Base-by-base conservation (phyloP, 768 basidiomycete genomes). In the Tricholomella constricta region DNA sequence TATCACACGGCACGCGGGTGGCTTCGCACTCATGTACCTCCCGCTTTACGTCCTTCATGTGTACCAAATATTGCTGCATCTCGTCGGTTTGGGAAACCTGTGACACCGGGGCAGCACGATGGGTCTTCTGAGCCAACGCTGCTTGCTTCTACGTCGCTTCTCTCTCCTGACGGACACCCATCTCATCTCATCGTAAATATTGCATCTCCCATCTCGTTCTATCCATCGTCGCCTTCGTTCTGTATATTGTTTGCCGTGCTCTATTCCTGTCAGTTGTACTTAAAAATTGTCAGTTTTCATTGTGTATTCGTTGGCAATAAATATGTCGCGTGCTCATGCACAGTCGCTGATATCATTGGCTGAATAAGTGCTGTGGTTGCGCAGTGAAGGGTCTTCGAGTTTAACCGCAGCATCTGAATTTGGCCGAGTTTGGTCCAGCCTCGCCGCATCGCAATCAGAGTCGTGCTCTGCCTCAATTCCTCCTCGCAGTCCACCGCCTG, bases 41-140 rank as follows among this genome's bases (percentile, higher is more conserved):
- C 55, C 51, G 12, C 55, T 65, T 29, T 65, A 65, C 56, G 17
- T 64, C 49, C 47, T 65, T 49, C 57, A 65, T 59, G 50, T 65
- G 56, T 65, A 65, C 54, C 60, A 50, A 45, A 35, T 60, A 49
- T 54, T 65, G 52, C 55, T 65, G 58, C 64, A 65, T 58, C 48
- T 62, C 37, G 43, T 55, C 41, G 59, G 61, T 42, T 32, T 59
- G 8, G 43, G 45, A 43, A 37, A 37, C 35, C 47, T 42, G 26
- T 59, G 41, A 53, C 43, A 38, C 37, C 19, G 50, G 37, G 29
- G 31, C 22, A 55, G 37, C 48, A 50, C 50, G n/a, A 23, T 14
- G 23, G 50, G 35, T 34, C 40, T 29, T 38, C 15, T 14, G 43
- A 45, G 51, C 48, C 41, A 14, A 44, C 51, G 29, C 22, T 49